Evolutionary conservation across 371 early-diverging fungal genomes (phyloP).

Genomic region (Zychaea mexicana): DNA sequence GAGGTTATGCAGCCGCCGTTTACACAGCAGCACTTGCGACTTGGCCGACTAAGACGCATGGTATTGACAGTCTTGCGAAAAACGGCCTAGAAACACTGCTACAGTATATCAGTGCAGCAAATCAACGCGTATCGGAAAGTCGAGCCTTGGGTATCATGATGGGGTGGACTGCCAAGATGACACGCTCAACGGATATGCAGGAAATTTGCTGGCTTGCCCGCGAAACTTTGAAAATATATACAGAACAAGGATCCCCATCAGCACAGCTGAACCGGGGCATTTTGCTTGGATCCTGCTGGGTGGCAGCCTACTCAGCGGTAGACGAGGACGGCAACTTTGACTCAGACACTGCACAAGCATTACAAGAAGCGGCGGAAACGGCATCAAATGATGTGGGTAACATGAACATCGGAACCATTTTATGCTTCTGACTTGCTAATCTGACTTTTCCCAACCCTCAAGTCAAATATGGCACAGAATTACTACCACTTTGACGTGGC

Average conservation of each 20-base stretch:
- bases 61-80: conserved; percentile 23
- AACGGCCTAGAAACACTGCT: conserved; percentile 16
- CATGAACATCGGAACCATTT: neutral
- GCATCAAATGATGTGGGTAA: conserved; percentile 1
- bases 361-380: neutral
- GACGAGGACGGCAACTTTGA: neutral
- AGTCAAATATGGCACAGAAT: neutral
- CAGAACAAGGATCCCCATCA: neutral
- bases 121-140: conserved; percentile 26
- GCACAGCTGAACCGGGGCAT: conserved; percentile 21
- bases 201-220: conserved; percentile 27
- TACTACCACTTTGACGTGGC: conserved; percentile 38
- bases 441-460: neutral
- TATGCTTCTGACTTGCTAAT: neutral
- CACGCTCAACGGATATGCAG: conserved; percentile 21
- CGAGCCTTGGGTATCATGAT: conserved; percentile 40
- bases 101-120: conserved; percentile 14
- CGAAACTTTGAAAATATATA: conserved; percentile 18
- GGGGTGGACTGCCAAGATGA: conserved; percentile 39
- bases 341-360: neutral
- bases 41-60: conserved; percentile 51
- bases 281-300: conserved; percentile 39
- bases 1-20: conserved; percentile 56
- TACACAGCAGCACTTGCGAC: conserved; percentile 39
- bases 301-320: conserved; percentile 24